These are phyloP conservation scores for Pyrenula massariospora DNA, from an alignment of 495 filamentous ascomycete genomes.

Conservation along the genomic window DNA sequence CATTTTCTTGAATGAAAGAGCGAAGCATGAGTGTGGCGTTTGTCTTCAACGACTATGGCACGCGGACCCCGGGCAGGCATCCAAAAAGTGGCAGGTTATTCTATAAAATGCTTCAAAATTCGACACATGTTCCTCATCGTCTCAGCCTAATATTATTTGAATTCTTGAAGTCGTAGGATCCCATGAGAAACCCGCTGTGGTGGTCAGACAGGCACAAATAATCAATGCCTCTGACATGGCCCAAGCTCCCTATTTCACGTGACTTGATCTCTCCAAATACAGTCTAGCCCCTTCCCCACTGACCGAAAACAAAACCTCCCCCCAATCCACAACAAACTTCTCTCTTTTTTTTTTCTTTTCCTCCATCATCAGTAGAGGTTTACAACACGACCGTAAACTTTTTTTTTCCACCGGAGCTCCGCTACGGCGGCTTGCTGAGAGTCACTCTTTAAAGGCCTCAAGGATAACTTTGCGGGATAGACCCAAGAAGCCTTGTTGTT, in stretches of 20 bases:
- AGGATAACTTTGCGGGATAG: background rate
- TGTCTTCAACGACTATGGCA: background rate
- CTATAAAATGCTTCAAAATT: background rate
- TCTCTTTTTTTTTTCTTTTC: background rate
- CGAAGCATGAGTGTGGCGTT: background rate
- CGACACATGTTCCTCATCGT: background rate
- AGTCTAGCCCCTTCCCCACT: background rate
- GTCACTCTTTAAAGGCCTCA: background rate
- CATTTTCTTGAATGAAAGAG: background rate
- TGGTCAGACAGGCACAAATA: too few relatives aligned
- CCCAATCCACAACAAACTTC: background rate
- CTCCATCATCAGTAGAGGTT: constrained; percentile 1
- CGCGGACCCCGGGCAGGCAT: background rate
- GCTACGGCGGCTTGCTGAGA: background rate
- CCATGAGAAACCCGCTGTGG: too few relatives aligned
- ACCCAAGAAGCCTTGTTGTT: background rate
- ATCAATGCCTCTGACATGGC: too few relatives aligned
- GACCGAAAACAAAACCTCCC: background rate
- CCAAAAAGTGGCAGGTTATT: background rate
- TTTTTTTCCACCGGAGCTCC: background rate
- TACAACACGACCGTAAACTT: background rate
- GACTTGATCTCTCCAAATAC: background rate
- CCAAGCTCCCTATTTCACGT: too few relatives aligned
- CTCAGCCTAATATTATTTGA: background rate
- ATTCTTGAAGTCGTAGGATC: background rate